A percentile compares a stretch with the other conserved stretches of the same genome.
Conservation (phyloP, 345 rosid species). For the Salix arbutifolia region DNA sequence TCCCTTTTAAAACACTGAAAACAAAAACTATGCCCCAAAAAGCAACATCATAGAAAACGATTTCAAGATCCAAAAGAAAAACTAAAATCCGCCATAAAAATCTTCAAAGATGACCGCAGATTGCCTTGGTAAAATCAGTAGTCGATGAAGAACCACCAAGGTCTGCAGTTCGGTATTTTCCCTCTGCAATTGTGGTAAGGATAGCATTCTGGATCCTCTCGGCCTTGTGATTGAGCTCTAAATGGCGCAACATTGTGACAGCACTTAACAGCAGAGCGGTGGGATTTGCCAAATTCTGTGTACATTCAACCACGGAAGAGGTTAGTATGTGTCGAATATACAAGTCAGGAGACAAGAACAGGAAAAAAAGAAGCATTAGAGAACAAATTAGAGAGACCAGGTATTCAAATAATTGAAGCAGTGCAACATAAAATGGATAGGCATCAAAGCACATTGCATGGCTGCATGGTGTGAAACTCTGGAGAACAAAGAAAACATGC, state of each 20-base stretch:
- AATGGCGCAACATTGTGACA: constrained; percentile 82
- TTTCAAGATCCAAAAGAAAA: constrained; percentile 10
- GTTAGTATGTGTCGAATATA: background rate
- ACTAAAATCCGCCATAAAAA: constrained; percentile 20
- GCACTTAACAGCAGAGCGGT: constrained; percentile 87
- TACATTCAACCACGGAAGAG: background rate
- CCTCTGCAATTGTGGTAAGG: constrained; percentile 78
- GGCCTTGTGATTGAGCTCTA: constrained; percentile 76
- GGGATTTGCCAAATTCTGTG: constrained; percentile 87
- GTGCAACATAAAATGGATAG: background rate
- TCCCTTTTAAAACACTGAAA: background rate
- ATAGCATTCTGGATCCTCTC: constrained; percentile 78
- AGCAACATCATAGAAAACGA: constrained; percentile 6
- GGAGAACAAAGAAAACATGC: background rate
- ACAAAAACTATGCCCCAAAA: constrained; percentile 3
- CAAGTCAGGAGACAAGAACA: background rate
- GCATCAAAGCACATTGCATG: background rate
- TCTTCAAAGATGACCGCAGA: constrained; percentile 72
- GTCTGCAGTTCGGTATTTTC: constrained; percentile 86
- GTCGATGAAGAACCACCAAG: constrained; percentile 81
- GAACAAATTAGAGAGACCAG: background rate
- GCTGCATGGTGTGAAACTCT: background rate
- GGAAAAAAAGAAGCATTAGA: background rate
- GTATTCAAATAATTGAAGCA: background rate
- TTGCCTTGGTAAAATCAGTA: constrained; percentile 83